These are phyloP conservation scores for Sesbania bispinosa DNA, from an alignment of 306 rosid genomes.

Conservation along the genomic window DNA sequence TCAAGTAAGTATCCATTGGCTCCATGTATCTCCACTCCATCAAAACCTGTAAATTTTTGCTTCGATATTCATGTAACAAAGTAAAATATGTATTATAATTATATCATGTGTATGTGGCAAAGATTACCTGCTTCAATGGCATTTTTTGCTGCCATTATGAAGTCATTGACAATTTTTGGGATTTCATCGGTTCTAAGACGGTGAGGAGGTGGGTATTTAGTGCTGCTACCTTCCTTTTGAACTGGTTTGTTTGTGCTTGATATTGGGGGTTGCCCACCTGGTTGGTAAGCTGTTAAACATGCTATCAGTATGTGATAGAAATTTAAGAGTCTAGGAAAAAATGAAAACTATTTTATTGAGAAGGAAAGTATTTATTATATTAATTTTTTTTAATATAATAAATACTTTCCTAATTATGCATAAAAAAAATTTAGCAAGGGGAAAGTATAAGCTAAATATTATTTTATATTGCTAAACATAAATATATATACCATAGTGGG, in stretches of 20 bases:
- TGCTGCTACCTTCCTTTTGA: conserved; percentile 23
- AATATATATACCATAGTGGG: conserved; percentile 25
- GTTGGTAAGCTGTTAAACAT: conserved; percentile 26
- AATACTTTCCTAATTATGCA: too few relatives aligned
- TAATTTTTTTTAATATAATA: too few relatives aligned
- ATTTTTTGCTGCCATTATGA: conserved; percentile 36
- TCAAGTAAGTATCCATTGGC: conserved; percentile 55
- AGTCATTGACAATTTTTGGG: conserved; percentile 29
- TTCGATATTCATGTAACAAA: background rate
- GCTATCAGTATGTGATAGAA: too few relatives aligned
- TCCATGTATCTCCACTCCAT: conserved; percentile 55
- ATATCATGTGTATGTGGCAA: too few relatives aligned
- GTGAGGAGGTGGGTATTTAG: conserved; percentile 33
- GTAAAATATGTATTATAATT: too few relatives aligned
- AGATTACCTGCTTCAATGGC: conserved; percentile 38
- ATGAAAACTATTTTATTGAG: too few relatives aligned
- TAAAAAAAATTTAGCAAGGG: too few relatives aligned
- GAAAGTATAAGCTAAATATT: too few relatives aligned
- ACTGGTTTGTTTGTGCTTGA: conserved; percentile 33
- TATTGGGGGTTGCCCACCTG: conserved; percentile 37
- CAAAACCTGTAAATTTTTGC: conserved; percentile 37
- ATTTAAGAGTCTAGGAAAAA: too few relatives aligned
- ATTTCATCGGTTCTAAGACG: conserved; percentile 35
- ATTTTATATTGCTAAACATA: background rate
- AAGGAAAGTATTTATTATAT: too few relatives aligned